phyloP scores from a whole-genome alignment of 2,329 filamentous ascomycete species.

The Diaporthe eres region DNA sequence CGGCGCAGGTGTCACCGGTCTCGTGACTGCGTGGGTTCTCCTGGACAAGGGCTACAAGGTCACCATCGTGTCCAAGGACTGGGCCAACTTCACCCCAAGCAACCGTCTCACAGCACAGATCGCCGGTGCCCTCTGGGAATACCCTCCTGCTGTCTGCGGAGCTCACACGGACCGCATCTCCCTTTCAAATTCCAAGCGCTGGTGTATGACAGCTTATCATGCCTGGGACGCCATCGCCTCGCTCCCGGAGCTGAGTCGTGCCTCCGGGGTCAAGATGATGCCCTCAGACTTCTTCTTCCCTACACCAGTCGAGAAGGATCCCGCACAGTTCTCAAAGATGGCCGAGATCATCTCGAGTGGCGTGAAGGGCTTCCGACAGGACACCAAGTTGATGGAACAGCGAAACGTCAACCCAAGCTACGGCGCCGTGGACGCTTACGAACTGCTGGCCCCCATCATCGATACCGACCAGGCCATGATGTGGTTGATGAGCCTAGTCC shows the following conservation, averaged over 20 bases:
- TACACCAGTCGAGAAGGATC: slow-evolving; percentile 50
- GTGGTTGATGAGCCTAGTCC: slow-evolving; percentile 57
- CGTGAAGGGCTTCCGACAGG: slow-evolving; percentile 55
- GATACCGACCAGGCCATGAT: slow-evolving; percentile 61
- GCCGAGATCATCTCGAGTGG: slow-evolving; percentile 55
- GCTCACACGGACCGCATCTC: slow-evolving; percentile 57
- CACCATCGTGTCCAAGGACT: slow-evolving; percentile 59
- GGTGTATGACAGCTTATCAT: slow-evolving; percentile 58
- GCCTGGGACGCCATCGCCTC: slow-evolving; percentile 57
- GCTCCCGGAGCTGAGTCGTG: slow-evolving; percentile 49
- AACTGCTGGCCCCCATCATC: slow-evolving; percentile 60
- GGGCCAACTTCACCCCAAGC: slow-evolving; percentile 52
- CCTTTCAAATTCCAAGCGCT: slow-evolving; percentile 56
- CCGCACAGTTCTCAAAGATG: slow-evolving; percentile 55
- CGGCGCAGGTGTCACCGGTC: slow-evolving; percentile 45
- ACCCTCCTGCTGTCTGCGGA: slow-evolving; percentile 60
- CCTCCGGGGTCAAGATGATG: slow-evolving; percentile 55
- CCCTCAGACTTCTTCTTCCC: slow-evolving; percentile 57
- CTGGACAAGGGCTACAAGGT: slow-evolving; percentile 60
- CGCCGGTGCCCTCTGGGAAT: slow-evolving; percentile 63
- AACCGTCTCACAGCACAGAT: slow-evolving; percentile 61
- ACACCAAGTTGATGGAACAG: slow-evolving; percentile 53
- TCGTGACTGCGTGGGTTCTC: slow-evolving; percentile 57
- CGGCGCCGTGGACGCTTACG: slow-evolving; percentile 59
- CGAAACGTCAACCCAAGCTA: slow-evolving; percentile 51